phyloP scores from a whole-genome alignment of 2,329 filamentous ascomycete genomes.

The Calonectria pteridis region DNA sequence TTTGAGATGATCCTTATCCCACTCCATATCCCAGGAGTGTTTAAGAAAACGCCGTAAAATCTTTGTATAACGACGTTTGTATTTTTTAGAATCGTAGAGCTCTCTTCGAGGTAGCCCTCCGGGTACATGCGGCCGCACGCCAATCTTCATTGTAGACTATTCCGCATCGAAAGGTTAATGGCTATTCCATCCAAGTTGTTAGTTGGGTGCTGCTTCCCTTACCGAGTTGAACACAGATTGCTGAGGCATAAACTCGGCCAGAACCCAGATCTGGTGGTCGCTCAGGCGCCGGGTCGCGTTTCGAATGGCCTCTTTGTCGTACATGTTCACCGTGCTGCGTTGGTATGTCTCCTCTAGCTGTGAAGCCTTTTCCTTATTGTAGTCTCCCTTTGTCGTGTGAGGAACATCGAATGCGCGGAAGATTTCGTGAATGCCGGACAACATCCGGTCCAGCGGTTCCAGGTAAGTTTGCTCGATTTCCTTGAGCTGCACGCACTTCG shows the following conservation, averaged over 20 bases:
- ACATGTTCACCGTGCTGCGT: neutral
- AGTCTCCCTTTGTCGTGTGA: neutral
- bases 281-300: conserved; percentile 13
- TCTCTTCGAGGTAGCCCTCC: conserved; percentile 19
- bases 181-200: neutral
- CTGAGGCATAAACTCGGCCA: conserved; percentile 26
- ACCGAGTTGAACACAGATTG: conserved; percentile 30
- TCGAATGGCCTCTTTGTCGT: conserved; percentile 17
- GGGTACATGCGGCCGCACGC: conserved; percentile 17
- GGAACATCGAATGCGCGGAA: conserved; percentile 19
- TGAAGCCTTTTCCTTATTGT: neutral
- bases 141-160: conserved; percentile 23
- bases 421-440: conserved; percentile 12
- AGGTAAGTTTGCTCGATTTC: neutral
- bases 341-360: neutral
- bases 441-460: conserved; percentile 10
- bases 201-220: neutral
- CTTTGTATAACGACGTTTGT: neutral
- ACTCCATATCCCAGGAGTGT: neutral
- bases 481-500: conserved; percentile 7
- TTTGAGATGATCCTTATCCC: neutral
- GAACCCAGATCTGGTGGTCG: conserved; percentile 22
- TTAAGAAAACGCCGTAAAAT: neutral
- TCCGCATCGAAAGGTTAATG: neutral
- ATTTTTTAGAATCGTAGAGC: conserved; percentile 8